Conservation (phyloP, 345 rosid genomes). For the Bretschneidera sinensis region DNA sequence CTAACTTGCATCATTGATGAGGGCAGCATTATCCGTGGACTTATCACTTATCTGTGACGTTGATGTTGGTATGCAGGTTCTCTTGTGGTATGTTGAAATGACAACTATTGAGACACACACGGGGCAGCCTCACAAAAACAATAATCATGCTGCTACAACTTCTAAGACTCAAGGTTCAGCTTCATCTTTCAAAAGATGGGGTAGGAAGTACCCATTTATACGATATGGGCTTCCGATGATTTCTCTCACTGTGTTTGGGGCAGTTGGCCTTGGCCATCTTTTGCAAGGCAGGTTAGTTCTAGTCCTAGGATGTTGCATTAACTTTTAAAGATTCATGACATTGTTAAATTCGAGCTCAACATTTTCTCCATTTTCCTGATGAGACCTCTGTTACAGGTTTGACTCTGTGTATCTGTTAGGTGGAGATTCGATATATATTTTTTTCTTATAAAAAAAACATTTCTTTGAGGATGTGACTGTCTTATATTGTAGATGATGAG, state of each 20-base stretch:
- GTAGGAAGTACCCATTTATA: conserved; percentile 76
- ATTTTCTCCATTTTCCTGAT: not conserved
- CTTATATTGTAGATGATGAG: too few relatives aligned
- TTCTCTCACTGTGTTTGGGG: conserved; percentile 78
- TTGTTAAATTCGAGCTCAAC: not conserved
- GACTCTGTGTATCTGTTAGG: not conserved
- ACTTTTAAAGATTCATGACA: not conserved
- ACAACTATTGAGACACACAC: conserved; percentile 24
- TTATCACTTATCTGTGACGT: not conserved
- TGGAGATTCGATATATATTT: not conserved
- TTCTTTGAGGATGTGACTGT: not conserved
- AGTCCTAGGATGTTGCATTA: not conserved
- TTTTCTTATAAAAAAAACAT: too few relatives aligned
- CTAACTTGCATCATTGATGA: not conserved
- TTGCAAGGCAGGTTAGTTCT: conserved; percentile 82
- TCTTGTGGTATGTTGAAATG: conserved; percentile 22
- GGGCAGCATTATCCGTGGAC: not conserved
- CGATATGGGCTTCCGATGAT: conserved; percentile 97
- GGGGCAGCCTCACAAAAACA: conserved; percentile 17
- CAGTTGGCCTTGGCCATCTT: conserved; percentile 81
- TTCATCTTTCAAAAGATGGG: conserved; percentile 71
- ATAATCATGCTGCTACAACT: conserved; percentile 10
- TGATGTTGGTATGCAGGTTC: conserved; percentile 11
- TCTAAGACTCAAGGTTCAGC: conserved; percentile 19
- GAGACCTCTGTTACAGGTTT: not conserved